phyloP scores from a whole-genome alignment of 805 yeast genomes.

The Kuraishia hungarica region DNA sequence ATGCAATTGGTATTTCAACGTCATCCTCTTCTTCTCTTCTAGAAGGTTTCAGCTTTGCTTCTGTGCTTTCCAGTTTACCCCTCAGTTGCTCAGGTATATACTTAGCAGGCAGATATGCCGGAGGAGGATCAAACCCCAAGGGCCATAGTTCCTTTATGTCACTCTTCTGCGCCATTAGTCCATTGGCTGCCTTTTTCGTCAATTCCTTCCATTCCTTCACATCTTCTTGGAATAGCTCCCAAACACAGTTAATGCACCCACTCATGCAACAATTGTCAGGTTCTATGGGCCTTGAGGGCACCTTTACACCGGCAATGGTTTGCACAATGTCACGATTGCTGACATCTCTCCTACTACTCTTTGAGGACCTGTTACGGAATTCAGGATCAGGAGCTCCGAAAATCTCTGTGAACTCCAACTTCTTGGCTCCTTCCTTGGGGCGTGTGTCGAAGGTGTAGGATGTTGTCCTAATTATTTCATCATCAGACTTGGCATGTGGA shows the following conservation, averaged over 20 bases:
- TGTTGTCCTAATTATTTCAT: slow-evolving; percentile 1
- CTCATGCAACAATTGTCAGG: slow-evolving; percentile 98
- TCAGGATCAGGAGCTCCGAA: slow-evolving; percentile 21
- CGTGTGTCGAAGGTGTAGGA: slow-evolving; percentile 16
- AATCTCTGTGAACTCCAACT: slow-evolving; percentile 15
- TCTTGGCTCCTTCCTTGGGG: slow-evolving; percentile 8
- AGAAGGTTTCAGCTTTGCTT: slow-evolving; percentile 10
- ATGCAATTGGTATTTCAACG: slow-evolving; percentile 60
- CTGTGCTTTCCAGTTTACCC: slow-evolving; percentile 9
- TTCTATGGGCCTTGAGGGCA: slow-evolving; percentile 78
- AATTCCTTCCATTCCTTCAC: slow-evolving; percentile 67
- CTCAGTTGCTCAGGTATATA: slow-evolving; percentile 33
- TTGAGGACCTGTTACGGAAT: slow-evolving; percentile 15
- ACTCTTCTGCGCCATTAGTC: slow-evolving; percentile 26
- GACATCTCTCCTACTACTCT: slow-evolving; percentile 26
- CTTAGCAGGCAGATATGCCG: slow-evolving; percentile 27
- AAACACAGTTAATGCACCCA: slow-evolving; percentile 94
- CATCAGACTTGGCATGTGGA: slow-evolving; percentile 8
- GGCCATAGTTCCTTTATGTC: slow-evolving; percentile 59
- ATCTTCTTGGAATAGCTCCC: slow-evolving; percentile 91
- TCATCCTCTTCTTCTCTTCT: slow-evolving; percentile 35
- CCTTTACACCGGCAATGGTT: slow-evolving; percentile 55
- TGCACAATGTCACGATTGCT: slow-evolving; percentile 23
- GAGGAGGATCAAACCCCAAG: slow-evolving; percentile 49
- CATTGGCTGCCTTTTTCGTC: slow-evolving; percentile 48